phyloP scores from a whole-genome alignment of 257 asterid species.

The Petrea volubilis region DNA sequence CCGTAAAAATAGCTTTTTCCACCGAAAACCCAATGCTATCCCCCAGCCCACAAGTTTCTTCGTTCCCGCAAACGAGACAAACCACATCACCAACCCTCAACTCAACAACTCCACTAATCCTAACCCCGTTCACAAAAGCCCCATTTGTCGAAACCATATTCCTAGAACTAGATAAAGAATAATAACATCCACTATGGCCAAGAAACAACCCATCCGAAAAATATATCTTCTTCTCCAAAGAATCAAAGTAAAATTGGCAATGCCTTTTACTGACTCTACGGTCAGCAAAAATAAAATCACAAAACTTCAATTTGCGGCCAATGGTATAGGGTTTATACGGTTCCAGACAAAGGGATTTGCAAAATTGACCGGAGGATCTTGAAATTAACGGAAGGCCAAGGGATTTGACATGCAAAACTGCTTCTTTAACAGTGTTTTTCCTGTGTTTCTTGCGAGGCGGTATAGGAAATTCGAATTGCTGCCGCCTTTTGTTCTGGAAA shows the following conservation, averaged over 20 bases:
- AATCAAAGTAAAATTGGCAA: conserved; percentile 64
- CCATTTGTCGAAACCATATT: conserved; percentile 69
- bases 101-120: conserved; percentile 51
- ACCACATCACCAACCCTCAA: conserved; percentile 71
- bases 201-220: conserved; percentile 62
- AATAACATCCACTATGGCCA: conserved; percentile 27
- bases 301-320: conserved; percentile 52
- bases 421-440: conserved; percentile 33
- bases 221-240: conserved; percentile 46
- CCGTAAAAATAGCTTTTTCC: conserved; percentile 46
- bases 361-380: conserved; percentile 36
- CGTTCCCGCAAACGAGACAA: conserved; percentile 50
- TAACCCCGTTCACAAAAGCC: conserved; percentile 63
- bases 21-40: conserved; percentile 59
- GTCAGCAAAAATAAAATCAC: conserved; percentile 61
- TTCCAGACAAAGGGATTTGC: conserved; percentile 49
- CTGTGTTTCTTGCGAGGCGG: conserved; percentile 43
- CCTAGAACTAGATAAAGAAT: conserved; percentile 29
- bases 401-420: conserved; percentile 46
- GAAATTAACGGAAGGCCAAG: conserved; percentile 62
- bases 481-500: conserved; percentile 35
- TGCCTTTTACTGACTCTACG: conserved; percentile 66
- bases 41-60: conserved; percentile 34
- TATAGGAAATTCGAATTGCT: conserved; percentile 22
- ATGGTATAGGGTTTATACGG: conserved; percentile 62